These are phyloP conservation scores for Boletus pseudo-olivaceus DNA, from an alignment of 768 basidiomycete genomes.

Conservation along the genomic window DNA sequence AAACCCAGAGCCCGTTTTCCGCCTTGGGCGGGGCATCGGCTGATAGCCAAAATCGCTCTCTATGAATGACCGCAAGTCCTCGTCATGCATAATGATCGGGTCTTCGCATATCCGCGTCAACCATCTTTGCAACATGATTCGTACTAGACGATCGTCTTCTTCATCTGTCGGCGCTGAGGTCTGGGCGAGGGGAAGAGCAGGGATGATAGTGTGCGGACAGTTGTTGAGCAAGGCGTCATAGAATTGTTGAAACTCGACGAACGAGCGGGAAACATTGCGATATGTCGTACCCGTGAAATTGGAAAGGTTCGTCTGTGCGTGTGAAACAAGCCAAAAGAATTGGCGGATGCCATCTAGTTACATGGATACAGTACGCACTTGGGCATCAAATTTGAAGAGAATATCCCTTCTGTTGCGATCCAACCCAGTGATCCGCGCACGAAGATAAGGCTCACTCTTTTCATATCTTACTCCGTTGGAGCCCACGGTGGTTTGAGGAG, in stretches of 20 bases:
- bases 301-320: constrained; percentile 79
- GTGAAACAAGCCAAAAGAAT: neutral
- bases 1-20: constrained; percentile 72
- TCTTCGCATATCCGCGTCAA: constrained; percentile 91
- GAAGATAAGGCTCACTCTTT: constrained; percentile 77
- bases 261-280: constrained; percentile 92
- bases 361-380: constrained; percentile 47
- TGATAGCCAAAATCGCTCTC: constrained; percentile 98
- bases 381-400: constrained; percentile 90
- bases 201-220: constrained; percentile 95
- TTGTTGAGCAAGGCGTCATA: constrained; percentile 85
- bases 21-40: constrained; percentile 70
- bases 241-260: constrained; percentile 91
- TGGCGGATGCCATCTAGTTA: neutral
- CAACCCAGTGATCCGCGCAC: constrained; percentile 84
- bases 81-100: constrained; percentile 81
- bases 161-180: constrained; percentile 97
- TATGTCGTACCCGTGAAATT: constrained; percentile 89
- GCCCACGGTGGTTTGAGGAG: constrained; percentile 60
- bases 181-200: constrained; percentile 92
- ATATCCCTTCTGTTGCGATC: constrained; percentile 96
- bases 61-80: constrained; percentile 91
- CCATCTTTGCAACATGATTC: constrained; percentile 95
- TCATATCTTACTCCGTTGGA: constrained; percentile 72
- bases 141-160: constrained; percentile 95